A percentile compares a stretch with the other conserved stretches of the same genome.
phyloP scores from a whole-genome alignment of 345 rosid genomes.

The Ceriops decandra region DNA sequence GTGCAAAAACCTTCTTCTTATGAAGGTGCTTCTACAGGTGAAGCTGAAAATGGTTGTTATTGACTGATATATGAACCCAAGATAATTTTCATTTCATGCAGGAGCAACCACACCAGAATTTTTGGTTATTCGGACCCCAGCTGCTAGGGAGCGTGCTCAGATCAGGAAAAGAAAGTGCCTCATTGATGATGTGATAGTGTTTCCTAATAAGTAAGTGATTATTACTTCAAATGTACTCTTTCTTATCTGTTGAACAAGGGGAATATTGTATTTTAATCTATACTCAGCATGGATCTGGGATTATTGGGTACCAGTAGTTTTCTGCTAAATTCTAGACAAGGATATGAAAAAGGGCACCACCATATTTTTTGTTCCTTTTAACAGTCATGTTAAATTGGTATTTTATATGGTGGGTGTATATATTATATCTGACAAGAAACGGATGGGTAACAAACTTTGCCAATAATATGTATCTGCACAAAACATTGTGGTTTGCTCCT shows the following conservation, averaged over 20 bases:
- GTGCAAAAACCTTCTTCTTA: neutral
- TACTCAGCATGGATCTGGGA: neutral
- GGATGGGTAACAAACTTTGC: neutral
- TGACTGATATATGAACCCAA: neutral
- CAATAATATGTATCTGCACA: too few species aligned
- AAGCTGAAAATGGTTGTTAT: slow-evolving; percentile 4
- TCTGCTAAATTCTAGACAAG: neutral
- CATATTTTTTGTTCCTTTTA: too few species aligned
- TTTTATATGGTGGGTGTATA: neutral
- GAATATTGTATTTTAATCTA: slow-evolving; percentile 3
- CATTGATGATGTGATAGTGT: slow-evolving; percentile 48
- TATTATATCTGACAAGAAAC: neutral
- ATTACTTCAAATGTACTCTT: slow-evolving; percentile 3
- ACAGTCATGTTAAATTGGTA: too few species aligned
- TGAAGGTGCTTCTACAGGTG: neutral
- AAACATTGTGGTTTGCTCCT: too few species aligned
- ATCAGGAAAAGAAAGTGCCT: slow-evolving; percentile 56
- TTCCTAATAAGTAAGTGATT: slow-evolving; percentile 63
- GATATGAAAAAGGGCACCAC: too few species aligned
- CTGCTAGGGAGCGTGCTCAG: slow-evolving; percentile 50
- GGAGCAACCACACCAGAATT: slow-evolving; percentile 44
- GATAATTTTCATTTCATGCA: slow-evolving; percentile 21
- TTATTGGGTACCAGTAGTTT: neutral
- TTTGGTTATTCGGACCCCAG: slow-evolving; percentile 54
- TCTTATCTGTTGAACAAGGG: neutral